Evolutionary conservation across 176 grass and related monocot genomes (phyloP).

Genomic region (Cenchrus purpureus): DNA sequence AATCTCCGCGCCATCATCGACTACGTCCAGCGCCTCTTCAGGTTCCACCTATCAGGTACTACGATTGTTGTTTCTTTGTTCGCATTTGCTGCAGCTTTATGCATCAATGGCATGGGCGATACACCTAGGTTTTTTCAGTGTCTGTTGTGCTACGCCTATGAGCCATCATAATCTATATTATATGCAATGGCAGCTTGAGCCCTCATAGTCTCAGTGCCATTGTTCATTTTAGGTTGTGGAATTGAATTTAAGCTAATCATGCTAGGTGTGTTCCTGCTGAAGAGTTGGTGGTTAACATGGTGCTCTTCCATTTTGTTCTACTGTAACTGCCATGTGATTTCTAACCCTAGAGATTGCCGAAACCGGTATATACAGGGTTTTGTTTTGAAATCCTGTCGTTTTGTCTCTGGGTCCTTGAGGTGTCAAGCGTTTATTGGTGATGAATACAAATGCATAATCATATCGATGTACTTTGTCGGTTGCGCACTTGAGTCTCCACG

Average conservation of each 20-base stretch:
- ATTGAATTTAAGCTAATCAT: not conserved
- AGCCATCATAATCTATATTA: not conserved
- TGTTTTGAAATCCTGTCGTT: not conserved
- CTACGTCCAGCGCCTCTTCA: conserved; percentile 73
- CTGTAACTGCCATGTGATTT: not conserved
- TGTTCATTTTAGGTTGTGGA: conserved; percentile 20
- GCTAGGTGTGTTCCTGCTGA: conserved; percentile 6
- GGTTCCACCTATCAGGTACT: conserved; percentile 42
- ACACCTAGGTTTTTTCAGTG: not conserved
- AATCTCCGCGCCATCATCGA: conserved; percentile 64
- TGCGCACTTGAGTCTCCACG: not conserved
- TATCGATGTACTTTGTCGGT: not conserved
- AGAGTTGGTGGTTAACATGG: conserved; percentile 6
- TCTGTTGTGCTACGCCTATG: not conserved
- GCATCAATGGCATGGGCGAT: not conserved
- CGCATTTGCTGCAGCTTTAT: not conserved
- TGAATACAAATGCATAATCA: not conserved
- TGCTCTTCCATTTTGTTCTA: not conserved
- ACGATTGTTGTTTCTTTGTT: not conserved
- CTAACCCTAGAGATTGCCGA: conserved; percentile 13
- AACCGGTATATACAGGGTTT: not conserved
- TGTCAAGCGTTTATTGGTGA: conserved; percentile 25
- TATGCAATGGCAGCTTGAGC: not conserved
- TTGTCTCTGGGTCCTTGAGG: not conserved
- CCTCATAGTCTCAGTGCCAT: not conserved